A percentile compares a stretch with the other conserved stretches of the same genome.
Evolutionary conservation across 768 basidiomycete species (phyloP).

Genomic region (Boletellus ananiceps): DNA sequence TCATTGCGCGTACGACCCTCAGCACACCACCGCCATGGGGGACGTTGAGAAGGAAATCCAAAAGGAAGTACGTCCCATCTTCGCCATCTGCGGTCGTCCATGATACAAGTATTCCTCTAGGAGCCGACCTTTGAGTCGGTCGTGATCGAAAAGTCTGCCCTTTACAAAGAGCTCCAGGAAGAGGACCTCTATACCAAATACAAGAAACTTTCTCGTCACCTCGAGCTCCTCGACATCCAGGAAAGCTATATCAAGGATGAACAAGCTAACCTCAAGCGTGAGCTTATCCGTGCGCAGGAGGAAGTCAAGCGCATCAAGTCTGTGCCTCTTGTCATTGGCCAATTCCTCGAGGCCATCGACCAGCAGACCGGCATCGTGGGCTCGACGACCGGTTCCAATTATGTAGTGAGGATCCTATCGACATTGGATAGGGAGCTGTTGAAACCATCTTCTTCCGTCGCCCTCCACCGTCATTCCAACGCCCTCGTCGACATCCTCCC

Average conservation of each 20-base stretch:
- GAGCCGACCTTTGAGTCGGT: constrained; percentile 89
- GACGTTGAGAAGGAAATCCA: constrained; percentile 84
- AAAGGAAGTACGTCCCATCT: constrained; percentile 57
- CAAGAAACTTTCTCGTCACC: constrained; percentile 92
- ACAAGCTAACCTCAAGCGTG: constrained; percentile 94
- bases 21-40: constrained; percentile 55
- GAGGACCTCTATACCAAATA: constrained; percentile 97
- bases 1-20: constrained; percentile 17
- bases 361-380: constrained; percentile 96
- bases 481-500: constrained; percentile 97
- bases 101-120: constrained; percentile 34
- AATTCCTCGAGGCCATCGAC: constrained; percentile 98
- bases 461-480: constrained; percentile 98
- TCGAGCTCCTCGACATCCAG: constrained; percentile 91
- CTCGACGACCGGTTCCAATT: constrained; percentile 96
- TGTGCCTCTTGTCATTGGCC: constrained; percentile 97
- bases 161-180: constrained; percentile 80
- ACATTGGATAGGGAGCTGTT: constrained; percentile 95
- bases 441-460: constrained; percentile 95
- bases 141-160: constrained; percentile 81
- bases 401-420: constrained; percentile 94
- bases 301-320: constrained; percentile 99
- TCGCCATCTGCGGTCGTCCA: background rate
- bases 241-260: constrained; percentile 99
- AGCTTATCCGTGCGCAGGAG: constrained; percentile 97